phyloP scores from a whole-genome alignment of 2,329 filamentous ascomycete species.

The Penicillium expansum region DNA sequence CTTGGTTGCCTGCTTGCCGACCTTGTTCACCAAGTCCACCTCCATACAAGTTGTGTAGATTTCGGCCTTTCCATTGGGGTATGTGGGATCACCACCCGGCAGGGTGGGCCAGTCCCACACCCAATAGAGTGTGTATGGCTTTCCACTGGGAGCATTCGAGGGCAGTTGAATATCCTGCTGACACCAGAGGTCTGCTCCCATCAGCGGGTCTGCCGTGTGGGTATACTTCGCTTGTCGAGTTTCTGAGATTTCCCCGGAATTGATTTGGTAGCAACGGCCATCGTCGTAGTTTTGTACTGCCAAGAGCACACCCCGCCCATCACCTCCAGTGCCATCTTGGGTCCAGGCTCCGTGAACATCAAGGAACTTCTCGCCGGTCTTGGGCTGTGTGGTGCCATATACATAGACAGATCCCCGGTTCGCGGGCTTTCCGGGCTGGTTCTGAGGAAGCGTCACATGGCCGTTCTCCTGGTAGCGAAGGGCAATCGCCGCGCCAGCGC shows the following conservation, averaged over 20 bases:
- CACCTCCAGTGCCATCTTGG: constrained; percentile 72
- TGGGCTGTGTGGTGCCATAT: constrained; percentile 66
- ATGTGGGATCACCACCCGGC: constrained; percentile 33
- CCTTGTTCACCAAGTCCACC: constrained; percentile 39
- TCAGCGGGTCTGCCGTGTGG: constrained; percentile 50
- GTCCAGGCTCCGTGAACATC: constrained; percentile 76
- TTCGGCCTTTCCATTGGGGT: constrained; percentile 46
- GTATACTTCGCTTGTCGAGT: constrained; percentile 59
- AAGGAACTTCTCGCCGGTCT: constrained; percentile 56
- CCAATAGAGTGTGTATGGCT: constrained; percentile 84
- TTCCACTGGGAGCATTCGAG: constrained; percentile 57
- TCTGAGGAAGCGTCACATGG: constrained; percentile 63
- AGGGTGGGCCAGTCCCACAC: constrained; percentile 87
- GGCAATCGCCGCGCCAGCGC: constrained; percentile 62
- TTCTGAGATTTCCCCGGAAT: constrained; percentile 56
- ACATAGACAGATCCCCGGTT: constrained; percentile 72
- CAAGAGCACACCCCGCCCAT: constrained; percentile 72
- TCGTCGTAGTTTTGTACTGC: constrained; percentile 83
- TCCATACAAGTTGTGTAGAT: constrained; percentile 52
- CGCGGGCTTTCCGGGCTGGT: constrained; percentile 57
- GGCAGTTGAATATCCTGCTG: constrained; percentile 80
- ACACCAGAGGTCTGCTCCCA: constrained; percentile 67
- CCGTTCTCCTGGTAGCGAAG: constrained; percentile 72
- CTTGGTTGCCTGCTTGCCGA: constrained; percentile 10
- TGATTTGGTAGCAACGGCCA: constrained; percentile 81